Evolutionary conservation across 2,329 filamentous ascomycete species (phyloP), one percentile per base, ranked within the genome.

Genomic region (Penicillium sp.): DNA sequence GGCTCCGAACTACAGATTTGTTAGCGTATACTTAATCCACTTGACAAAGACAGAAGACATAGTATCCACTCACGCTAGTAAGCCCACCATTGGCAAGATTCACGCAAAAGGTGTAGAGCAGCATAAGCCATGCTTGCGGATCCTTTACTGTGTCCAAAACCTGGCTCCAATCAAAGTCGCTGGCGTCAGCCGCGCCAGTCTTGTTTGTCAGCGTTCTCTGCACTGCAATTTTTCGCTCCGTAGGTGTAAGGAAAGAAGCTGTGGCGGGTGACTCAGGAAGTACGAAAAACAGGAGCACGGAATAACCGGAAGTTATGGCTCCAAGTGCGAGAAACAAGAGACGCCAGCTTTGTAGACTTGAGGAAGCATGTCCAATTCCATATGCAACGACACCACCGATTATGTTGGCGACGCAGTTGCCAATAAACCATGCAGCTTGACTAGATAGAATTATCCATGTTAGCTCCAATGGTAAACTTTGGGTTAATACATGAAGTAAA

Each of bases 301-400:
- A 43, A 14, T 45, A 51, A 11, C 30, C 27, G 22, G 38, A 46
- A 22, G 48, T 46, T 2, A 46, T 39, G n/a, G 28, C 44, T 6
- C 48, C 48, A 5, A 51, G 25, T 2, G 36, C 41, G 10, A 51
- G 22, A 9, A 46, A 51, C 11, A 46, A 28, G 3, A 42, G 18
- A n/a, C 41, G 38, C 44, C 44, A 51, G 33, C 35, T 46, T 24
- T 38, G 31, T 2, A 45, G 13, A 1, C 13, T 18, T 7, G 10
- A 50, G 7, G 14, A 7, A 24, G 36, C 66, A 67, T 18, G 72
- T n/a, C 47, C 48, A 5, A 55, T 43, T 22, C 46, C 56, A 40
- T 50, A 60, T 2, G 50, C 54, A 42, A 59, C 28, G 2, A 62
- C 25, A 16, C 46, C 46, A 5, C 56, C 58, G 27, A 64, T 49